Evolutionary conservation across 2,329 filamentous ascomycete genomes (phyloP), one percentile per base, ranked within the genome.

Genomic region (Colletotrichum sidae): DNA sequence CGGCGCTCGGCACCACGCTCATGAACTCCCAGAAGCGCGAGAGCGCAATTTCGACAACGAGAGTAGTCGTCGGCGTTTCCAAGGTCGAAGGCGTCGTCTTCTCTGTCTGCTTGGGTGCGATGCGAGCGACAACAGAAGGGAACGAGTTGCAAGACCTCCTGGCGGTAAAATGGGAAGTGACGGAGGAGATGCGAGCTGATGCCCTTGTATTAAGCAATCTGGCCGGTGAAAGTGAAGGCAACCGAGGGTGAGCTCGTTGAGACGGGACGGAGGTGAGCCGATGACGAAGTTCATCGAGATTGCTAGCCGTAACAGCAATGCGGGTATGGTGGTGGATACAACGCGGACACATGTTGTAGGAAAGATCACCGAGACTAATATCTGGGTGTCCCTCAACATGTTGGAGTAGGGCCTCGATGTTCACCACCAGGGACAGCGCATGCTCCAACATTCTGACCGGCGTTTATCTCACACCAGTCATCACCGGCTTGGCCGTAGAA

Each of bases 401-500:
- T 2, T 74, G 71, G 7, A 88, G 76, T 2, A 90, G 79, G 25
- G 79, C 78, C 69, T 86, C 79, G 1, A 87, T 79, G 68, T 91
- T 79, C 76, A 42, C 76, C 78, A 6, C 81, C 81, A 0, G 82
- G 80, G 65, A 84, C 81, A 61, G 75, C 83, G 69, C 83, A 83
- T 0, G 81, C 83, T 78, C 92, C 89, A 38, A 93, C 86, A 69
- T 92, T 86, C 76, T 93, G 88, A 0, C 86, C 86, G 35, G 87
- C 88, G 72, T 93, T 93, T 65, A 92, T 64, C 72, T 93, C 91
- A 77, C 90, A 86, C 86, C 89, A 94, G 72, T 94, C 91, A 67
- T 94, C 90, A 54, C 89, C 91, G 1, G 90, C 91, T 73, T 90
- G 88, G 53, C 91, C 91, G 71, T 92, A 93, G 73, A 91, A 93